Conservation (phyloP, 306 rosid species). For the Casuarina cunninghamiana region DNA sequence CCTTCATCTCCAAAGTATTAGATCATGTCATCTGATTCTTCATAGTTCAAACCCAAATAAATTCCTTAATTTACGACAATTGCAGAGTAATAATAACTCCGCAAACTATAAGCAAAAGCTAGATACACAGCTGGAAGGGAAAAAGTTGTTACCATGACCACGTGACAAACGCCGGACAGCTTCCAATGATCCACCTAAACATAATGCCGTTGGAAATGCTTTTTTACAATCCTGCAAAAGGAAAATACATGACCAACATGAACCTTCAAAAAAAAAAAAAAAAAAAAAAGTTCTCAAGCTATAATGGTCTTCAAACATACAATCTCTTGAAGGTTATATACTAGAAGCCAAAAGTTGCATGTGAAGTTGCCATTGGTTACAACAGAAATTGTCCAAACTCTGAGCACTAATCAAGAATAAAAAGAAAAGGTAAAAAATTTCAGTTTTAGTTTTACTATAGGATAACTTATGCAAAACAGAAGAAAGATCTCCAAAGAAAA, state of each 20-base stretch:
- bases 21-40: constrained; percentile 1
- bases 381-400: not conserved
- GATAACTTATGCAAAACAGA: not conserved
- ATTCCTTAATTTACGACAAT: not conserved
- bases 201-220: constrained; percentile 80
- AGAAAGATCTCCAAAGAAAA: not conserved
- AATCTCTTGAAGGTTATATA: not conserved
- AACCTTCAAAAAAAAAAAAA: not conserved
- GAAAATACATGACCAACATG: constrained; percentile 2
- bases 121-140: not conserved
- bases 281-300: not conserved
- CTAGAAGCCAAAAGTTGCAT: not conserved
- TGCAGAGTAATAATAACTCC: not conserved
- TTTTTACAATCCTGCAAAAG: constrained; percentile 72
- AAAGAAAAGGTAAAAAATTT: not conserved
- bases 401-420: no score
- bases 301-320: not conserved
- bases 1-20: not conserved
- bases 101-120: not conserved
- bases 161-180: constrained; percentile 55
- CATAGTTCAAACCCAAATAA: not conserved
- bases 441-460: no score
- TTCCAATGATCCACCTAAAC: constrained; percentile 81
- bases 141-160: constrained; percentile 50
- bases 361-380: not conserved